Evolutionary conservation across 179 eudicot species (phyloP).

Genomic region (Heliamphora ciliata): DNA sequence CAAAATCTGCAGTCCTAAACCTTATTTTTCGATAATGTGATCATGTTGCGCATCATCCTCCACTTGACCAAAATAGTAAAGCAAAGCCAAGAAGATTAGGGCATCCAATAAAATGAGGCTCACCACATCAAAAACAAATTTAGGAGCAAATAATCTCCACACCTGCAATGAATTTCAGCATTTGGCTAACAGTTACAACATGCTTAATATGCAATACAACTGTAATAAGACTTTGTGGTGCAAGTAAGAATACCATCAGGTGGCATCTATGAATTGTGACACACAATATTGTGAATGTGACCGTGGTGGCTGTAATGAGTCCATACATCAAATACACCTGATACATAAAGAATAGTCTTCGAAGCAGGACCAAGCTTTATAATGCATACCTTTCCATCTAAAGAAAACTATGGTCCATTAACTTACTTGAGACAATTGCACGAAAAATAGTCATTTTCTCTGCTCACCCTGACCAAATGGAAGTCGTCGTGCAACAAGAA

Average conservation of each 20-base stretch:
- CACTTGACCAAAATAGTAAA: too few species aligned
- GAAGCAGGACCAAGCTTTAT: background rate
- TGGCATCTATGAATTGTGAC: constrained; percentile 88
- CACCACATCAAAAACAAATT: constrained; percentile 77
- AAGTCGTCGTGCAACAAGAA: constrained; percentile 42
- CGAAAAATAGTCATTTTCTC: constrained; percentile 31
- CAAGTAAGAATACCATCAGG: constrained; percentile 61
- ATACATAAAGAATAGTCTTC: constrained; percentile 5
- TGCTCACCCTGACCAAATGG: constrained; percentile 23
- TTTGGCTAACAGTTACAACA: constrained; percentile 11
- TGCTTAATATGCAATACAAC: constrained; percentile 9
- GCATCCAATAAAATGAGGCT: constrained; percentile 68
- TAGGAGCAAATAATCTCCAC: constrained; percentile 95
- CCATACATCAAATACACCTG: constrained; percentile 86
- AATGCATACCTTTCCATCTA: background rate
- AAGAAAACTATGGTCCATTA: constrained; percentile 4
- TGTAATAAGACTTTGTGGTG: background rate
- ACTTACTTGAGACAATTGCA: constrained; percentile 65
- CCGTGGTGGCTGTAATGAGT: constrained; percentile 42
- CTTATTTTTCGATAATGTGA: background rate
- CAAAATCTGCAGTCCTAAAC: background rate
- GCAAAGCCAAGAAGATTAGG: constrained; percentile 8
- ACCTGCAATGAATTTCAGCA: constrained; percentile 46
- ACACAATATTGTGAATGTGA: constrained; percentile 59
- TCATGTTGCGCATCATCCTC: constrained; percentile 5